A percentile compares a stretch with the other conserved stretches of the same genome.
Evolutionary conservation across 495 filamentous ascomycete genomes (phyloP).

Genomic region (Delitschia confertaspora): DNA sequence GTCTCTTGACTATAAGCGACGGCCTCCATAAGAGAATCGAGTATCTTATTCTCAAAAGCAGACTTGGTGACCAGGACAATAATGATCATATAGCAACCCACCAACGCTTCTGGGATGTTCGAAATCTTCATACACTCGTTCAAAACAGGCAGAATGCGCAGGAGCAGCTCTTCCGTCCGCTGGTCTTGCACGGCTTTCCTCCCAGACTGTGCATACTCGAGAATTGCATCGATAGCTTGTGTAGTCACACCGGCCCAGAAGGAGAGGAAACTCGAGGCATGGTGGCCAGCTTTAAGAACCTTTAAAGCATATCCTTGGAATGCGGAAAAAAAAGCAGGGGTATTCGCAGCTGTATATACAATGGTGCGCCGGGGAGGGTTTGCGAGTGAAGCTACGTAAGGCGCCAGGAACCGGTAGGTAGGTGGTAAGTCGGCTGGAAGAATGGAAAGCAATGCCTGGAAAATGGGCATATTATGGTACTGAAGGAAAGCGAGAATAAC

Average conservation of each 20-base stretch:
- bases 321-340: conserved; percentile 55
- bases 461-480: conserved; percentile 74
- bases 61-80: conserved; percentile 76
- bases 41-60: conserved; percentile 59
- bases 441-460: conserved; percentile 72
- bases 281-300: conserved; percentile 54
- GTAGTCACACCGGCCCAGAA: conserved; percentile 83
- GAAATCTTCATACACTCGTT: conserved; percentile 66
- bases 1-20: conserved; percentile 63
- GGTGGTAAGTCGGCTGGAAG: conserved; percentile 61
- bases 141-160: conserved; percentile 64
- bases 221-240: conserved; percentile 69
- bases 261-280: conserved; percentile 65
- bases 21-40: conserved; percentile 78
- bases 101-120: conserved; percentile 62
- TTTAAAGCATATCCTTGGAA: conserved; percentile 68
- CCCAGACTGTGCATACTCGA: conserved; percentile 66
- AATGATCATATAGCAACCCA: conserved; percentile 84
- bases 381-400: conserved; percentile 66
- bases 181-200: conserved; percentile 46
- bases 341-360: conserved; percentile 68
- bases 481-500: conserved; percentile 85
- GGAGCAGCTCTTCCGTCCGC: conserved; percentile 62
- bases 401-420: conserved; percentile 73
- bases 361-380: conserved; percentile 70